A percentile compares a stretch with the other conserved stretches of the same genome.
phyloP scores from a whole-genome alignment of 306 rosid species.

The Prunus campanulata region DNA sequence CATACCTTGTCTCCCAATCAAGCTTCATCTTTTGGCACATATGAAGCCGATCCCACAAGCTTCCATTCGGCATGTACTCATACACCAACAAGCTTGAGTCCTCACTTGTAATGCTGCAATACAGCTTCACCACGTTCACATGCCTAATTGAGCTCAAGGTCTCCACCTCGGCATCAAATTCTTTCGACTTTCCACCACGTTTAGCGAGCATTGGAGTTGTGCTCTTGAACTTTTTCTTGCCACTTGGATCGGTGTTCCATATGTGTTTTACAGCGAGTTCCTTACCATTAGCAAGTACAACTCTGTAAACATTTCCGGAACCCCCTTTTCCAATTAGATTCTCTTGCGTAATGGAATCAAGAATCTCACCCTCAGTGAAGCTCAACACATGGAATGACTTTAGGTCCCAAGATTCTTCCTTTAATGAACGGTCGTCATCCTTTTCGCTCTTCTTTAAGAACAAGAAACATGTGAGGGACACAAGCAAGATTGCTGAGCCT shows the following conservation, averaged over 20 bases:
- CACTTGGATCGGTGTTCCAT: slow-evolving; percentile 51
- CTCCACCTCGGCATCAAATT: slow-evolving; percentile 80
- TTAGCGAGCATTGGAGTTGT: slow-evolving; percentile 54
- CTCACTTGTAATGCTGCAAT: slow-evolving; percentile 83
- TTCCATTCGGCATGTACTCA: slow-evolving; percentile 81
- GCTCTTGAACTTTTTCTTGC: slow-evolving; percentile 33
- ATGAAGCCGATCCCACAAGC: slow-evolving; percentile 89
- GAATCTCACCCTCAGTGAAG: slow-evolving; percentile 80
- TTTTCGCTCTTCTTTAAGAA: slow-evolving; percentile 39
- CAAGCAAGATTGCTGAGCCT: slow-evolving; percentile 31
- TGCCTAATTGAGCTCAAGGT: slow-evolving; percentile 84
- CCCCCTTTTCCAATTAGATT: slow-evolving; percentile 90
- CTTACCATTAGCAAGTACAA: slow-evolving; percentile 53
- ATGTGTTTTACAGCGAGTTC: slow-evolving; percentile 91
- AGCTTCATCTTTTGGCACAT: slow-evolving; percentile 60
- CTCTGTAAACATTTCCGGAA: slow-evolving; percentile 85
- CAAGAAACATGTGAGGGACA: slow-evolving; percentile 30
- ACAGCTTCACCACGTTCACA: slow-evolving; percentile 90
- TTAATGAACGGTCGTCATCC: slow-evolving; percentile 48
- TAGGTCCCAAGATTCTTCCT: slow-evolving; percentile 82
- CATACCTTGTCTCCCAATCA: slow-evolving; percentile 86
- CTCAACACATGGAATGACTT: slow-evolving; percentile 80
- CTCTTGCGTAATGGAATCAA: slow-evolving; percentile 77
- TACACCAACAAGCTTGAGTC: slow-evolving; percentile 89
- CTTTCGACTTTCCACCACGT: slow-evolving; percentile 41